These are phyloP conservation scores for Fusarium humuli DNA, from an alignment of 2,329 filamentous ascomycete genomes.

Conservation along the genomic window DNA sequence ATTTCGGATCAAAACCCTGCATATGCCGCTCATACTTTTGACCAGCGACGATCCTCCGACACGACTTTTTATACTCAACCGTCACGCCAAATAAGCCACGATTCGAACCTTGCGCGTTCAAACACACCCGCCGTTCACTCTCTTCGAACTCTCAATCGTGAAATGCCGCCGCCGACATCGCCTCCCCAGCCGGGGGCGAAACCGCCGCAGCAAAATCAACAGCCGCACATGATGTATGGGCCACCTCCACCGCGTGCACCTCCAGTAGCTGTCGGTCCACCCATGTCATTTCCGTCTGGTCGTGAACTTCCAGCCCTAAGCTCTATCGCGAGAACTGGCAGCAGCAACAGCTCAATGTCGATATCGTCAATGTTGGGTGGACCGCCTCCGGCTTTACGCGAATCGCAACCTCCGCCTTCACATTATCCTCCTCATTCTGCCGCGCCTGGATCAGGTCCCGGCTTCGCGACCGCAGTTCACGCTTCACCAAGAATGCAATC, in stretches of 20 bases:
- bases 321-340: constrained; percentile 60
- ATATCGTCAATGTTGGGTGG: constrained; percentile 71
- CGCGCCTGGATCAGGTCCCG: constrained; percentile 57
- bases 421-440: constrained; percentile 59
- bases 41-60: constrained; percentile 56
- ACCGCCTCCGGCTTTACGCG: constrained; percentile 58
- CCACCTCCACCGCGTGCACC: constrained; percentile 61
- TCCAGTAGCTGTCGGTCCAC: constrained; percentile 56
- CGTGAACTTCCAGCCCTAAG: constrained; percentile 66
- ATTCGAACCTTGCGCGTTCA: constrained; percentile 56
- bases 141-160: constrained; percentile 52
- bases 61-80: constrained; percentile 55
- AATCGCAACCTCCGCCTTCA: constrained; percentile 53
- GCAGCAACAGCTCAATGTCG: constrained; percentile 67
- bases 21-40: constrained; percentile 48
- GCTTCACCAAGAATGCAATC: constrained; percentile 68
- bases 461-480: constrained; percentile 62
- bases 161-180: constrained; percentile 61
- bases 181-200: constrained; percentile 55
- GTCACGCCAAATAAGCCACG: constrained; percentile 48
- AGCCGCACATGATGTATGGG: constrained; percentile 55
- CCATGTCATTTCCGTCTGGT: constrained; percentile 59
- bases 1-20: constrained; percentile 46
- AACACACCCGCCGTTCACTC: constrained; percentile 60
- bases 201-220: constrained; percentile 47